Evolutionary conservation across 2,329 filamentous ascomycete genomes (phyloP).

Genomic region (Arthrinium phaeospermum): DNA sequence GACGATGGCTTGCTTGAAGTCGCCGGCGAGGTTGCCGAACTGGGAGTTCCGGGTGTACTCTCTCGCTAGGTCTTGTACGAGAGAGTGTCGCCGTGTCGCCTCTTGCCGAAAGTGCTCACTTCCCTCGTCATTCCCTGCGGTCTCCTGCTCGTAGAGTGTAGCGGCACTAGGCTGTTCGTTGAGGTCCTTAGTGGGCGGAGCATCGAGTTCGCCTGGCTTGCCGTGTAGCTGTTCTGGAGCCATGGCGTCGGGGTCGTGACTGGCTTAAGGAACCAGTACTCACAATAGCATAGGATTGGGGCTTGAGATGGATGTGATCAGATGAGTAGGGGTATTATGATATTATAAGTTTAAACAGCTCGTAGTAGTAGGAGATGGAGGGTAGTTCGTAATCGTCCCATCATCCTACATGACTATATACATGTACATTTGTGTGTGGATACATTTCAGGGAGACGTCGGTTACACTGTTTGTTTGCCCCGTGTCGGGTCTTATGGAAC

Average conservation of each 20-base stretch:
- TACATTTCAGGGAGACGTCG: background rate
- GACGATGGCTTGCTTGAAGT: slow-evolving; percentile 43
- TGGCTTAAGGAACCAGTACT: no score
- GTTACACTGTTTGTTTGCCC: background rate
- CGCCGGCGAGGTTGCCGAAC: slow-evolving; percentile 49
- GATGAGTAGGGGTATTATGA: background rate
- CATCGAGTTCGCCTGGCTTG: background rate
- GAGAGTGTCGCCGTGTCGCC: slow-evolving; percentile 55
- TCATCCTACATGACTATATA: background rate
- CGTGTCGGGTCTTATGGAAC: background rate
- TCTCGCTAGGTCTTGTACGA: slow-evolving; percentile 61
- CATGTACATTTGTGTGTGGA: no score
- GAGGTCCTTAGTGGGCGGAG: background rate
- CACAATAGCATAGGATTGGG: background rate
- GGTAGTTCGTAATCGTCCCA: background rate
- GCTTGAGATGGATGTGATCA: background rate
- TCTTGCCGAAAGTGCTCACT: slow-evolving; percentile 36
- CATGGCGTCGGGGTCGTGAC: background rate
- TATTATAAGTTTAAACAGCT: background rate
- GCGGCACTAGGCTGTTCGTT: background rate
- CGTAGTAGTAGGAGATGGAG: background rate
- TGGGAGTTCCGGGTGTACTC: slow-evolving; percentile 57
- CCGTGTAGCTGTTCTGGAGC: background rate
- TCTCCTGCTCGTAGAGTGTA: background rate
- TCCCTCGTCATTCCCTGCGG: background rate